Evolutionary conservation across 768 basidiomycete genomes (phyloP).

Genomic region (Naganishia randhawae): DNA sequence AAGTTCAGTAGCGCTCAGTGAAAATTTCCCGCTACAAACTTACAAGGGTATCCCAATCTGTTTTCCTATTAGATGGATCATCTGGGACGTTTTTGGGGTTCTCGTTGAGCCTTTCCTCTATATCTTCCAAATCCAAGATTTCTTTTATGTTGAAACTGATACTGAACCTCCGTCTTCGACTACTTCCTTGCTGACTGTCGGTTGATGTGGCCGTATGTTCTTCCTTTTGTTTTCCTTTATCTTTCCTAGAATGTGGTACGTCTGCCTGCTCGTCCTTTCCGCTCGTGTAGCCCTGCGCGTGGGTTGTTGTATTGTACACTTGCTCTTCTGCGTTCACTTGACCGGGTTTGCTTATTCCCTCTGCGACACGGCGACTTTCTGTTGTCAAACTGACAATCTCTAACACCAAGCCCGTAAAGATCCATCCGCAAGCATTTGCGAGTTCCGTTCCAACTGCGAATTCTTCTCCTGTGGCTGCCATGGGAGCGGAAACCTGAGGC

Average conservation of each 20-base stretch:
- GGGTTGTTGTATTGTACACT: background rate
- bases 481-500: background rate
- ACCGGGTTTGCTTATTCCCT: background rate
- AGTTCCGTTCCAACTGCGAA: background rate
- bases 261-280: slow-evolving; percentile 1
- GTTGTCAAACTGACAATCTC: slow-evolving; percentile 10
- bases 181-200: background rate
- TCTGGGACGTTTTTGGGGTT: background rate
- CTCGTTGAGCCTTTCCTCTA: slow-evolving; percentile 17
- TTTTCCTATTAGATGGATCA: background rate
- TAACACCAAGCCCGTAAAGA: slow-evolving; percentile 13
- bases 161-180: slow-evolving; percentile 9
- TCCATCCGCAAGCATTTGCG: slow-evolving; percentile 17
- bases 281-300: background rate
- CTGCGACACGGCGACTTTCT: background rate
- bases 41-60: slow-evolving; percentile 17
- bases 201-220: background rate
- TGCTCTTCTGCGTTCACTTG: background rate
- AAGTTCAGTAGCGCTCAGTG: no score
- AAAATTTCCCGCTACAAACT: background rate
- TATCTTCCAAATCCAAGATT: slow-evolving; percentile 14
- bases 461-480: background rate
- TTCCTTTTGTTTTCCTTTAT: slow-evolving; percentile 15
- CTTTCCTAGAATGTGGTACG: no score
- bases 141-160: slow-evolving; percentile 13